These are phyloP conservation scores for Aurinia saxatilis DNA, from an alignment of 345 rosid species.

Conservation along the genomic window DNA sequence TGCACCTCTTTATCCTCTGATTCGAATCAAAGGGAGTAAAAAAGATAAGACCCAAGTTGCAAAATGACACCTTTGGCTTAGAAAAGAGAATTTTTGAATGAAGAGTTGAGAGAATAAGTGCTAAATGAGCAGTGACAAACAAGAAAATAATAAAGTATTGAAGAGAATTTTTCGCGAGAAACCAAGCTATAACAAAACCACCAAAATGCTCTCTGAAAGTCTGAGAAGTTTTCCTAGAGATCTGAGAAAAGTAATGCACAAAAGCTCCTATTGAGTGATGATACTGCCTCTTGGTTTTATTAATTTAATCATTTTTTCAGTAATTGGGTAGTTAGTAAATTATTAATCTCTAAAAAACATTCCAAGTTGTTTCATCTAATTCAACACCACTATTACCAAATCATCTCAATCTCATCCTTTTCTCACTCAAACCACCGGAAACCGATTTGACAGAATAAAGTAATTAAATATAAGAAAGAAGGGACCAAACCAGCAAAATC, in stretches of 20 bases:
- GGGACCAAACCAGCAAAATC: constrained; percentile 41
- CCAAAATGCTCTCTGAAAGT: constrained; percentile 39
- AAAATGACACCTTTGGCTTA: constrained; percentile 22
- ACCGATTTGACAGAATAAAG: not conserved
- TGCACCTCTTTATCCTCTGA: not conserved
- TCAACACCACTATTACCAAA: constrained; percentile 30
- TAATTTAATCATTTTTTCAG: not conserved
- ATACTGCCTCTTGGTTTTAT: constrained; percentile 1
- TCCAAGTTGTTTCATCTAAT: constrained; percentile 36
- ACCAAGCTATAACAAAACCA: constrained; percentile 31
- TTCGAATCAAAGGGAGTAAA: not conserved
- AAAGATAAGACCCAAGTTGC: constrained; percentile 30
- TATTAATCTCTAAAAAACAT: constrained; percentile 2
- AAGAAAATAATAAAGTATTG: constrained; percentile 12
- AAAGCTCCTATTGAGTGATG: constrained; percentile 6
- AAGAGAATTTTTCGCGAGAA: constrained; percentile 47
- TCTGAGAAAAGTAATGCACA: constrained; percentile 44
- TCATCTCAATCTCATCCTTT: constrained; percentile 11
- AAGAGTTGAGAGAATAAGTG: constrained; percentile 31
- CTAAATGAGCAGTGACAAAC: constrained; percentile 17
- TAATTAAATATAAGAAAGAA: constrained; percentile 17
- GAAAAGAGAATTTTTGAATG: constrained; percentile 25
- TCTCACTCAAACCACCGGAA: not conserved
- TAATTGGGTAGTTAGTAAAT: constrained; percentile 3
- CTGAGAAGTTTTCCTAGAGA: constrained; percentile 73